Percentiles rank a stretch among this genome's conserved stretches.
Evolutionary conservation across 1,139 yeast species (phyloP).

Genomic region (Zygoascus sp.): DNA sequence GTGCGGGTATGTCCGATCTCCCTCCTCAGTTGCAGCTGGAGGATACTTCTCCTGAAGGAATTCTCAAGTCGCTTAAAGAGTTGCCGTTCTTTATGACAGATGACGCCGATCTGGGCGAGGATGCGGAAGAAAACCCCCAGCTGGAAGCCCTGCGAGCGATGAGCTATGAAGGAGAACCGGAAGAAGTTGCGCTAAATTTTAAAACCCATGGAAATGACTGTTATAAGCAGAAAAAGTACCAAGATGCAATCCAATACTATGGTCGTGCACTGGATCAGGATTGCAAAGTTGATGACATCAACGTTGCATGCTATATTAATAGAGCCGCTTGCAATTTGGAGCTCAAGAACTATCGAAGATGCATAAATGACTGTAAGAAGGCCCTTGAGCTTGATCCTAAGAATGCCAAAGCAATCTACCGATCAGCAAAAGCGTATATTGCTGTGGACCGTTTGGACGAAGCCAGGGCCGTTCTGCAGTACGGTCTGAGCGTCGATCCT

Average conservation of each 20-base stretch:
- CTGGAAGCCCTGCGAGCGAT: slow-evolving; percentile 86
- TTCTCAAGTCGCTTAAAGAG: slow-evolving; percentile 71
- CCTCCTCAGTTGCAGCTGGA: slow-evolving; percentile 70
- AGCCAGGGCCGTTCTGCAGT: slow-evolving; percentile 59
- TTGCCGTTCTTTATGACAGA: slow-evolving; percentile 94
- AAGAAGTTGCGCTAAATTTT: slow-evolving; percentile 84
- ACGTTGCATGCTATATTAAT: slow-evolving; percentile 64
- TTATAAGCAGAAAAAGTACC: slow-evolving; percentile 63
- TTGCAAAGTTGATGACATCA: slow-evolving; percentile 44
- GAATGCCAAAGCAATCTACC: slow-evolving; percentile 76
- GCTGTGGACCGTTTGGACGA: slow-evolving; percentile 67
- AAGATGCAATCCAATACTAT: slow-evolving; percentile 73
- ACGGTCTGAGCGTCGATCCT: slow-evolving; percentile 58
- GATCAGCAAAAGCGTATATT: slow-evolving; percentile 79
- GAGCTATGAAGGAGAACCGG: slow-evolving; percentile 94
- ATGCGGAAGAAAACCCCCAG: slow-evolving; percentile 67
- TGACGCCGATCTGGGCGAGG: slow-evolving; percentile 65
- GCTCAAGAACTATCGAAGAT: slow-evolving; percentile 65
- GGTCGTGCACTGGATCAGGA: slow-evolving; percentile 74
- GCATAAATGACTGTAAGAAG: slow-evolving; percentile 80
- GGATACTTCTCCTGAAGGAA: slow-evolving; percentile 60
- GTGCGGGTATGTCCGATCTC: slow-evolving; percentile 70
- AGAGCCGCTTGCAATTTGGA: slow-evolving; percentile 92
- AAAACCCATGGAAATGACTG: slow-evolving; percentile 91
- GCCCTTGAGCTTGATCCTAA: slow-evolving; percentile 63